phyloP scores from a whole-genome alignment of 371 early-diverging fungal genomes.

The Haplosporangium sp. region DNA sequence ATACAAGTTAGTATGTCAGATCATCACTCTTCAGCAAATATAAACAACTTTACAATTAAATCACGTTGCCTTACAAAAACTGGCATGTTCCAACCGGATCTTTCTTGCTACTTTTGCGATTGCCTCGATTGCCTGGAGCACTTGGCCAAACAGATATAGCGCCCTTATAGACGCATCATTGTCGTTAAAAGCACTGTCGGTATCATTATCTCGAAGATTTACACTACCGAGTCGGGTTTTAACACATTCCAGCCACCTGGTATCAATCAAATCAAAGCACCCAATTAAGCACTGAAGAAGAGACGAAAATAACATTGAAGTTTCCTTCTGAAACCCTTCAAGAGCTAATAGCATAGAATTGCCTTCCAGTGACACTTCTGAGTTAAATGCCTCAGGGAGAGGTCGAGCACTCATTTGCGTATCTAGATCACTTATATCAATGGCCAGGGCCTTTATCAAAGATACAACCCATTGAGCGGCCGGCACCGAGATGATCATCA shows the following conservation, averaged over 20 bases:
- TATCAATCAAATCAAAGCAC: conserved; percentile 5
- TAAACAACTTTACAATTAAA: not conserved
- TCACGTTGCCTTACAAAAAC: conserved; percentile 26
- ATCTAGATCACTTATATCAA: conserved; percentile 12
- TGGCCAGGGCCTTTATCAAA: conserved; percentile 13
- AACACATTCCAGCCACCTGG: not conserved
- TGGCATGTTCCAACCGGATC: conserved; percentile 8
- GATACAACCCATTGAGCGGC: conserved; percentile 22
- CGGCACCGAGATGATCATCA: conserved; percentile 26
- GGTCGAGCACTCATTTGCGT: not conserved
- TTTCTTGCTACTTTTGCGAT: conserved; percentile 16
- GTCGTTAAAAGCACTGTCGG: conserved; percentile 5
- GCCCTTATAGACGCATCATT: conserved; percentile 8
- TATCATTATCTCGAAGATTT: not conserved
- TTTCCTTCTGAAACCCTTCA: conserved; percentile 34
- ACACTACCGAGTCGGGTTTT: conserved; percentile 1
- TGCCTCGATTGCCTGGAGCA: conserved; percentile 14
- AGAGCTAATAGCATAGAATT: conserved; percentile 1
- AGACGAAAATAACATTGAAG: conserved; percentile 24
- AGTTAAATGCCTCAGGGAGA: not conserved
- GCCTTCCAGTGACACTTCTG: not conserved
- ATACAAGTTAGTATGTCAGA: not conserved
- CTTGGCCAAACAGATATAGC: conserved; percentile 30
- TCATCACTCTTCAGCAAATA: too few species aligned
- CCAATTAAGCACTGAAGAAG: conserved; percentile 34